A percentile compares a stretch with the other conserved stretches of the same genome.
These are phyloP conservation scores for Fusarium duplospermum DNA, from an alignment of 2,329 filamentous ascomycete species.

Conservation along the genomic window DNA sequence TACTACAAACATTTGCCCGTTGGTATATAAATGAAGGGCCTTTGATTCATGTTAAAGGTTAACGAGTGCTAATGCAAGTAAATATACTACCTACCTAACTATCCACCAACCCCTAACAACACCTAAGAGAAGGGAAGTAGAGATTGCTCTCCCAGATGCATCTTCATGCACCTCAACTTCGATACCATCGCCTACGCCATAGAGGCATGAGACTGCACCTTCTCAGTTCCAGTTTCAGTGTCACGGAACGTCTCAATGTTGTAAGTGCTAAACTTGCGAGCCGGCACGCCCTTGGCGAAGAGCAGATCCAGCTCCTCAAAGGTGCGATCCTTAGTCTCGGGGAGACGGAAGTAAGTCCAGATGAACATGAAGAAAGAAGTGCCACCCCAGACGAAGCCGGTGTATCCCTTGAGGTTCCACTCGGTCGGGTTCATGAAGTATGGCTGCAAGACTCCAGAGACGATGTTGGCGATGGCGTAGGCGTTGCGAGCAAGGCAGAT, in stretches of 20 bases:
- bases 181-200: not conserved
- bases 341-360: constrained; percentile 60
- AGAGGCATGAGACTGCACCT: not conserved
- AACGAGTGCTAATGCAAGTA: not conserved
- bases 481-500: constrained; percentile 48
- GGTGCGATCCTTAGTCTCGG: constrained; percentile 63
- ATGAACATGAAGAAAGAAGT: constrained; percentile 41
- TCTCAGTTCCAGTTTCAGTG: not conserved
- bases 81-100: not conserved
- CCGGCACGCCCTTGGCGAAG: constrained; percentile 51
- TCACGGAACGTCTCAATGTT: not conserved
- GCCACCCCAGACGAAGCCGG: constrained; percentile 52
- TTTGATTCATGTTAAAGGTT: not conserved
- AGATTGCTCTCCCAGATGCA: not conserved
- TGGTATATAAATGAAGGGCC: not conserved
- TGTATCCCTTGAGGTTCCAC: constrained; percentile 53
- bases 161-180: not conserved
- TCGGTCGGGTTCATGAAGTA: constrained; percentile 54
- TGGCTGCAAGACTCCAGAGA: constrained; percentile 45
- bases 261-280: constrained; percentile 22
- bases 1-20: not conserved
- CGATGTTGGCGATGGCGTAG: constrained; percentile 33
- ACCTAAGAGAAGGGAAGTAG: not conserved
- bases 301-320: constrained; percentile 66
- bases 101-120: not conserved